phyloP scores from a whole-genome alignment of 257 asterid species.

The Solanum microdontum region DNA sequence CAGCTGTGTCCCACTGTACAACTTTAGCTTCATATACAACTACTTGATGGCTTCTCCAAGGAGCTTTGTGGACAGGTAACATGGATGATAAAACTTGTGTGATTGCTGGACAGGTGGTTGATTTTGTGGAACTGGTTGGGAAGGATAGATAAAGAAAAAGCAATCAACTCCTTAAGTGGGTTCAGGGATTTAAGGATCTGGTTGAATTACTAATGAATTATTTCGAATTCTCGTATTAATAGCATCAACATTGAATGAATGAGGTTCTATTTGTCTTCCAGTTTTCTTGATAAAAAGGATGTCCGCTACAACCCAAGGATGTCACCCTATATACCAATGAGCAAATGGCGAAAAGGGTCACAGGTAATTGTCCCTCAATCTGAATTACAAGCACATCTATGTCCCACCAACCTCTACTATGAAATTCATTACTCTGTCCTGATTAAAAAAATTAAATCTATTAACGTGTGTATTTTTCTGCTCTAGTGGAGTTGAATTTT shows the following conservation, averaged over 20 bases:
- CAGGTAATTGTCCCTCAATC: conserved; percentile 37
- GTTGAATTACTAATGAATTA: background rate
- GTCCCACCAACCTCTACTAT: background rate
- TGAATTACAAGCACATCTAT: background rate
- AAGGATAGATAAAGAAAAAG: background rate
- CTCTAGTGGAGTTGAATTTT: background rate
- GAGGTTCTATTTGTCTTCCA: conserved; percentile 15
- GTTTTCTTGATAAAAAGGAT: conserved; percentile 75
- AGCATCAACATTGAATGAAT: background rate
- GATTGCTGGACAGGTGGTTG: background rate
- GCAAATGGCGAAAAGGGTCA: conserved; percentile 96
- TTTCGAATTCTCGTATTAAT: background rate
- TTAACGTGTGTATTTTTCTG: background rate
- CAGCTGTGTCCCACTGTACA: conserved; percentile 94
- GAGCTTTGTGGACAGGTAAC: conserved; percentile 96
- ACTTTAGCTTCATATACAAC: conserved; percentile 75
- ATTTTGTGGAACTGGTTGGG: background rate
- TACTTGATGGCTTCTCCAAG: conserved; percentile 72
- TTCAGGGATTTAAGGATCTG: background rate
- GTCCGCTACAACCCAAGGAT: conserved; percentile 78
- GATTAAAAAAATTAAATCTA: background rate
- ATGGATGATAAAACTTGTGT: background rate
- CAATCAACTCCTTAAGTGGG: background rate
- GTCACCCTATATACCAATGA: conserved; percentile 75
- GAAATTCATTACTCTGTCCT: background rate